Conservation (phyloP, 129 eudicot genomes). For the Solidago caesia region DNA sequence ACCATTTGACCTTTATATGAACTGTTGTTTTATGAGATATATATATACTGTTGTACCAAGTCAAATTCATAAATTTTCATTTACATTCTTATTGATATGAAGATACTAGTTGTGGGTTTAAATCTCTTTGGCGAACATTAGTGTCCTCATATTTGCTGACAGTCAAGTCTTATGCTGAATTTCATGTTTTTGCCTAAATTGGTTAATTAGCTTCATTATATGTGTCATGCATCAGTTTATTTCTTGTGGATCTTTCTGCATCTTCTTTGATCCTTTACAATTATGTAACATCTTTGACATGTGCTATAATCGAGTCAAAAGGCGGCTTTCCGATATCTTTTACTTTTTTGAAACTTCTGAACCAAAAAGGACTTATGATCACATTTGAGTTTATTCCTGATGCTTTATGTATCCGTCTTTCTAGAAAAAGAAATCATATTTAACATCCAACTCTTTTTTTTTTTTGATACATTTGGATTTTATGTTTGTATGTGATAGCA, state of each 20-base stretch:
- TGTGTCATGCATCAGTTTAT: neutral
- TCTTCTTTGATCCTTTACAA: neutral
- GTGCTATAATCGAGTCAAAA: neutral
- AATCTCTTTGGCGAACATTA: too few species aligned
- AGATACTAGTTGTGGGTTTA: too few species aligned
- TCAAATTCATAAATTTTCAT: too few species aligned
- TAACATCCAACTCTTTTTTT: neutral
- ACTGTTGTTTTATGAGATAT: too few species aligned
- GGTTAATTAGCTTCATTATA: too few species aligned
- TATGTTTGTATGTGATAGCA: neutral
- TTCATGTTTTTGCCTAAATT: too few species aligned
- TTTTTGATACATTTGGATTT: neutral
- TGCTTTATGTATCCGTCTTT: neutral
- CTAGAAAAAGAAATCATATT: neutral
- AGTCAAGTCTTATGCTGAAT: too few species aligned
- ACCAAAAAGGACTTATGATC: neutral
- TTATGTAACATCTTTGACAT: neutral
- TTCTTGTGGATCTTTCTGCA: neutral
- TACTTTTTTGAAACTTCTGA: neutral
- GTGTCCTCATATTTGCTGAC: too few species aligned
- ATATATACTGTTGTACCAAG: too few species aligned
- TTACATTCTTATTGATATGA: too few species aligned
- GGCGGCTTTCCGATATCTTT: neutral
- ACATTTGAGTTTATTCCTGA: neutral
- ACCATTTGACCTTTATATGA: too few species aligned